Conservation (phyloP, 2,329 filamentous ascomycete species). For the Macrophomina tecta region DNA sequence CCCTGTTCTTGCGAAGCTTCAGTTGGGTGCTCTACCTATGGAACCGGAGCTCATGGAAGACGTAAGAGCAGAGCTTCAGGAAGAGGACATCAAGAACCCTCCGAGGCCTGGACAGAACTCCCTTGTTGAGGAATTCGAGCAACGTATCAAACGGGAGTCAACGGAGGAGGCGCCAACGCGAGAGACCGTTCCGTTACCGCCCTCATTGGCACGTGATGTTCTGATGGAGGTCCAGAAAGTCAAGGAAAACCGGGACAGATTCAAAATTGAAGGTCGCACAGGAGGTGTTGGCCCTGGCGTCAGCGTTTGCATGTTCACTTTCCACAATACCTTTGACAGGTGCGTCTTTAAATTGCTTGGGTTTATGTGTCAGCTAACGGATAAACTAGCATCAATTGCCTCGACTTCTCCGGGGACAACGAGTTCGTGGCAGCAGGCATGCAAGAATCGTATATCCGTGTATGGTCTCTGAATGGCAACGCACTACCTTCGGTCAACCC, state of each 20-base stretch:
- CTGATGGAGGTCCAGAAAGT: constrained; percentile 93
- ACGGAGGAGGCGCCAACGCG: constrained; percentile 81
- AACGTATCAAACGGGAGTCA: constrained; percentile 87
- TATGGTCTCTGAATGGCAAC: constrained; percentile 90
- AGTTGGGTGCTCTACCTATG: constrained; percentile 82
- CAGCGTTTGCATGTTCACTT: constrained; percentile 96
- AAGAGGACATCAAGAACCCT: constrained; percentile 80
- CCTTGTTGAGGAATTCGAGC: constrained; percentile 85
- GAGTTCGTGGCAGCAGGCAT: constrained; percentile 87
- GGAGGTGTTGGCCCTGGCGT: constrained; percentile 82
- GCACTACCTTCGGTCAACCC: constrained; percentile 60
- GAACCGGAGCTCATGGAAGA: constrained; percentile 83
- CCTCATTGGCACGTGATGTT: constrained; percentile 87
- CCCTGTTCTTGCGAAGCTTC: constrained; percentile 66
- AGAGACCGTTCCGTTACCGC: constrained; percentile 81
- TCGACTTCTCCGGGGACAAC: constrained; percentile 94
- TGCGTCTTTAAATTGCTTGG: constrained; percentile 50
- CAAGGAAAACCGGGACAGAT: constrained; percentile 89
- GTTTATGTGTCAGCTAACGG: constrained; percentile 31
- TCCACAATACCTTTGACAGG: constrained; percentile 95
- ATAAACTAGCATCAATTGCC: constrained; percentile 71
- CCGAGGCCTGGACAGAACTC: constrained; percentile 73
- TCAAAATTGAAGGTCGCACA: constrained; percentile 83
- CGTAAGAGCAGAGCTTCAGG: constrained; percentile 83
- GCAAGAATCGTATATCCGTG: constrained; percentile 90